Evolutionary conservation across 352 stramenopile genomes (phyloP).

Genomic region (Phytopythium helicoides): DNA sequence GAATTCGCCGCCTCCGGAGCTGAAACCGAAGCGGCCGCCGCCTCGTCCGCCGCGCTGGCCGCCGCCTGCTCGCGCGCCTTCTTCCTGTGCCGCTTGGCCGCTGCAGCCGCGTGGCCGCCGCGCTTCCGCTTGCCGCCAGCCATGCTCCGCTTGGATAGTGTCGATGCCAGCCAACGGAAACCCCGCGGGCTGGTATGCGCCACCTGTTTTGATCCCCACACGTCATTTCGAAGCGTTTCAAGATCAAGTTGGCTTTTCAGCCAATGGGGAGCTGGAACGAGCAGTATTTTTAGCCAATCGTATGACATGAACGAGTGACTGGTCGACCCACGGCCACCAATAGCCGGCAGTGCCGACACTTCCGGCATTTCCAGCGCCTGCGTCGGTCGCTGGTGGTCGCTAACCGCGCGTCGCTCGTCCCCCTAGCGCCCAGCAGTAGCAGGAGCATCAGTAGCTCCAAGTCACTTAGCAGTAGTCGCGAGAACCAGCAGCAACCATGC

Average conservation of each 20-base stretch:
- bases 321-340: conserved; percentile 18
- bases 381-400: too few species aligned
- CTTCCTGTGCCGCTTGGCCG: conserved; percentile 48
- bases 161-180: conserved; percentile 7
- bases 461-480: background rate
- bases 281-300: conserved; percentile 23
- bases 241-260: conserved; percentile 13
- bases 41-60: conserved; percentile 8
- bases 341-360: too few species aligned
- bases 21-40: conserved; percentile 5
- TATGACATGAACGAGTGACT: background rate
- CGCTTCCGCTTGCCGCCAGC: conserved; percentile 66
- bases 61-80: conserved; percentile 30
- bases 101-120: conserved; percentile 21
- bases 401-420: too few species aligned
- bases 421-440: background rate
- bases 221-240: too few species aligned
- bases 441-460: background rate
- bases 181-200: too few species aligned
- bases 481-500: conserved; percentile 34
- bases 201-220: too few species aligned
- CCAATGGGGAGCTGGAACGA: too few species aligned
- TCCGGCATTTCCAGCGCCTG: too few species aligned
- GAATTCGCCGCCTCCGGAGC: background rate
- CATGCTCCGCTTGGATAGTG: conserved; percentile 15